A percentile compares a stretch with the other conserved stretches of the same genome.
These are phyloP conservation scores for Scedosporium minutisporum DNA, from an alignment of 2,329 filamentous ascomycete genomes.

Conservation along the genomic window DNA sequence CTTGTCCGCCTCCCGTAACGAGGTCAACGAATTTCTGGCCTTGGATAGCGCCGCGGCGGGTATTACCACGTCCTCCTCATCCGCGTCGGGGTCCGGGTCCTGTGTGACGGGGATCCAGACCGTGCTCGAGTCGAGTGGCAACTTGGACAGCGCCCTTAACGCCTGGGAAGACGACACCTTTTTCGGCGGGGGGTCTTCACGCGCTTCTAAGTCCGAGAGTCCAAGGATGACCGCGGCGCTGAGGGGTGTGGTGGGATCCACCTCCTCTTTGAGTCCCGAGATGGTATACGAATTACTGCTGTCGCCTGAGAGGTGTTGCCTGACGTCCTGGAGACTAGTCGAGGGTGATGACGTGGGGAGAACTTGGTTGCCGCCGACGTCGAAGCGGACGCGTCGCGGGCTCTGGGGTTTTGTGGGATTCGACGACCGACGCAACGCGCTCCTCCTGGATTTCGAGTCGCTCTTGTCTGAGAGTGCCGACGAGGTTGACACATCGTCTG, in stretches of 20 bases:
- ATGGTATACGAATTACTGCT: not conserved
- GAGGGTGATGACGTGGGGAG: conserved; percentile 47
- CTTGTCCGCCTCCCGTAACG: not conserved
- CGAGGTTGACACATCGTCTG: conserved; percentile 36
- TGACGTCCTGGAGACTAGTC: conserved; percentile 1
- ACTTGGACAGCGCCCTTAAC: conserved; percentile 40
- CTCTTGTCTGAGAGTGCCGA: conserved; percentile 45
- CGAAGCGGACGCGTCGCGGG: conserved; percentile 53
- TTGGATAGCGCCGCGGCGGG: not conserved
- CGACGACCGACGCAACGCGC: conserved; percentile 48
- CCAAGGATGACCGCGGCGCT: conserved; percentile 22
- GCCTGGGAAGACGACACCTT: conserved; percentile 48
- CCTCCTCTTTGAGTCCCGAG: conserved; percentile 8
- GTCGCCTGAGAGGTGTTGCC: not conserved
- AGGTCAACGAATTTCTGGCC: not conserved
- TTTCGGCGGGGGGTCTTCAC: conserved; percentile 34
- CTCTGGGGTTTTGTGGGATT: conserved; percentile 42
- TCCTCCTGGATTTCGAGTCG: conserved; percentile 38
- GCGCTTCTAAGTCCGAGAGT: conserved; percentile 16
- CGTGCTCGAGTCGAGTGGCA: conserved; percentile 39
- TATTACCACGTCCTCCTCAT: conserved; percentile 15
- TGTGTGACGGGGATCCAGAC: conserved; percentile 39
- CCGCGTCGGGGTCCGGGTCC: conserved; percentile 14
- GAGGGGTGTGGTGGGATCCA: conserved; percentile 8
- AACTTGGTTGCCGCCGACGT: conserved; percentile 50